phyloP scores from a whole-genome alignment of 495 filamentous ascomycete genomes.

The Annulohypoxylon bovei region DNA sequence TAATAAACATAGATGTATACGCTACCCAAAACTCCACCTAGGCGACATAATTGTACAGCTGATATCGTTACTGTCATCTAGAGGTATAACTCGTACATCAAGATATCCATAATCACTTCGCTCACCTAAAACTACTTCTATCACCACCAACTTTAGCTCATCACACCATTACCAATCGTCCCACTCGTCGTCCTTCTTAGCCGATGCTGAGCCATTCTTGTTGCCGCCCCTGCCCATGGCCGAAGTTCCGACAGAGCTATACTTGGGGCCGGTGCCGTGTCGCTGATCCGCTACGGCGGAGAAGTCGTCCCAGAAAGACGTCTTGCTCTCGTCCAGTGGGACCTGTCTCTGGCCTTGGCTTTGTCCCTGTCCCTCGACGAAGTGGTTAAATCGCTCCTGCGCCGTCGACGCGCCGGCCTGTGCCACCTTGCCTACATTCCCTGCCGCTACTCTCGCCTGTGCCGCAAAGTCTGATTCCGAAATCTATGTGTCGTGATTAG shows the following conservation, averaged over 20 bases:
- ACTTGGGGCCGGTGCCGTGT: conserved; percentile 45
- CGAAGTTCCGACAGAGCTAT: conserved; percentile 72
- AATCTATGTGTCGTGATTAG: conserved; percentile 60
- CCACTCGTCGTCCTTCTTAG: conserved; percentile 68
- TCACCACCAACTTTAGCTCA: neutral
- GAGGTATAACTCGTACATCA: conserved; percentile 19
- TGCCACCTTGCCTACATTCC: conserved; percentile 67
- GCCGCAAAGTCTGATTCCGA: conserved; percentile 88
- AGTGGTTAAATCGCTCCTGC: conserved; percentile 78
- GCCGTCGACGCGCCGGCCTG: conserved; percentile 73
- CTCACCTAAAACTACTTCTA: neutral
- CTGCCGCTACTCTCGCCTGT: conserved; percentile 78
- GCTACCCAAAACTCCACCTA: conserved; percentile 38
- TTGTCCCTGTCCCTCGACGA: conserved; percentile 70
- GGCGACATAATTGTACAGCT: conserved; percentile 35
- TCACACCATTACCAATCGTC: conserved; percentile 67
- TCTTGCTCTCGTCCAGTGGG: conserved; percentile 68
- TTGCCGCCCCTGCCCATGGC: conserved; percentile 71
- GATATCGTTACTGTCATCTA: conserved; percentile 35
- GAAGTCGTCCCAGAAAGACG: conserved; percentile 92
- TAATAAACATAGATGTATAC: conserved; percentile 27
- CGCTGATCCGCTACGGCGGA: conserved; percentile 61
- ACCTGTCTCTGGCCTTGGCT: conserved; percentile 49
- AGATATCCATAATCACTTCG: conserved; percentile 5
- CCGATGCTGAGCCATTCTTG: conserved; percentile 47